Percentiles rank a stretch among this genome's conserved stretches.
phyloP scores from a whole-genome alignment of 2,329 filamentous ascomycete species.

The Aureobasidium zeae region DNA sequence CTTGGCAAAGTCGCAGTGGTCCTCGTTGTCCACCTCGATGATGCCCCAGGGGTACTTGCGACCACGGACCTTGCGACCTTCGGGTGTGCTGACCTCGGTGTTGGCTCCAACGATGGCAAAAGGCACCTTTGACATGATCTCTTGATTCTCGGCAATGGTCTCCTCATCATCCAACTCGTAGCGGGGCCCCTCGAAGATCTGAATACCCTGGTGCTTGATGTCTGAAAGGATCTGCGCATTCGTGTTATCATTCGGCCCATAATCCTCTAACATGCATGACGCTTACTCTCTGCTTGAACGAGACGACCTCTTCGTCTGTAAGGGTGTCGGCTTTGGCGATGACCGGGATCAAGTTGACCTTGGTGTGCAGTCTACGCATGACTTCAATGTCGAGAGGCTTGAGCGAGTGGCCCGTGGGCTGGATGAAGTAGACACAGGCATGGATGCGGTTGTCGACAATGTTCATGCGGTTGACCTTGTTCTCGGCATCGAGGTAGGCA shows the following conservation, averaged over 20 bases:
- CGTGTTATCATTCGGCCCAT: neutral
- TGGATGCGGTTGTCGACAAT: conserved; percentile 99
- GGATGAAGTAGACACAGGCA: conserved; percentile 98
- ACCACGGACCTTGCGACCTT: conserved; percentile 91
- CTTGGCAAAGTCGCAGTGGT: conserved; percentile 99
- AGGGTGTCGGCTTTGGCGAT: conserved; percentile 98
- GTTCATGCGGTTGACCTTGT: conserved; percentile 99
- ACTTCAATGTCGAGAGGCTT: conserved; percentile 99
- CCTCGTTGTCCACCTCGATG: conserved; percentile 99
- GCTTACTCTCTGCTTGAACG: conserved; percentile 93
- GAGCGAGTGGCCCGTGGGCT: conserved; percentile 94
- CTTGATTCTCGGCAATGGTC: conserved; percentile 98
- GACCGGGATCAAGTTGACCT: conserved; percentile 98
- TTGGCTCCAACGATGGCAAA: conserved; percentile 98
- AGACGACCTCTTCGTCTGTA: conserved; percentile 88
- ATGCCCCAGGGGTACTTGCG: conserved; percentile 97
- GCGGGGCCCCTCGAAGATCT: conserved; percentile 96
- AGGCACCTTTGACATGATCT: conserved; percentile 99
- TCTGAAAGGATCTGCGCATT: conserved; percentile 75
- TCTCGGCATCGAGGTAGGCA: conserved; percentile 96
- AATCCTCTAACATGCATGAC: neutral
- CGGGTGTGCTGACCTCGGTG: conserved; percentile 79
- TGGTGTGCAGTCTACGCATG: conserved; percentile 98
- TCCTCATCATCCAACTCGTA: conserved; percentile 99
- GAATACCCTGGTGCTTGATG: conserved; percentile 93